Percentiles rank a stretch among this genome's conserved stretches.
phyloP scores from a whole-genome alignment of 179 eudicot species.

The Spergularia azorica region DNA sequence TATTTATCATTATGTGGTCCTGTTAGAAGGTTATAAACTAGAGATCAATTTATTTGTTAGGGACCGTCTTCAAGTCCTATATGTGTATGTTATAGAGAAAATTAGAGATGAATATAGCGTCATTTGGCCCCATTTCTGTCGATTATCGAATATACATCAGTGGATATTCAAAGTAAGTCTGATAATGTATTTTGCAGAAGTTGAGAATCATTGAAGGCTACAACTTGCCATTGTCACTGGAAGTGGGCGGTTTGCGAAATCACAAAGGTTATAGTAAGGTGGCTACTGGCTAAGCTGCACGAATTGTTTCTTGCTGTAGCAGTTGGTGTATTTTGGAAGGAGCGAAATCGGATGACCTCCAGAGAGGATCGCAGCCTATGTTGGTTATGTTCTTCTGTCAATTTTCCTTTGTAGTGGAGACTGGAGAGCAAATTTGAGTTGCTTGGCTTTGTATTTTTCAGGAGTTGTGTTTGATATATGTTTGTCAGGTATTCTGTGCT shows the following conservation, averaged over 20 bases:
- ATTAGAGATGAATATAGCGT: neutral
- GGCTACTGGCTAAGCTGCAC: neutral
- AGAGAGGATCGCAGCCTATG: neutral
- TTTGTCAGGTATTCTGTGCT: too few relatives aligned
- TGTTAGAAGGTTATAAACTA: neutral
- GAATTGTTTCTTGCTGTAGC: neutral
- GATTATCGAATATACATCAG: neutral
- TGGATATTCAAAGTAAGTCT: neutral
- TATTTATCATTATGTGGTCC: too few relatives aligned
- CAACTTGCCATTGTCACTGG: neutral
- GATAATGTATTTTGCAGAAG: constrained; percentile 1
- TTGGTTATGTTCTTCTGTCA: neutral
- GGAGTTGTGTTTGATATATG: too few relatives aligned
- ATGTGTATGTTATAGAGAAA: neutral
- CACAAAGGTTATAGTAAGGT: neutral
- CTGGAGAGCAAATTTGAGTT: neutral
- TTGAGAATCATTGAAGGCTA: neutral
- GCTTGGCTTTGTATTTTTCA: too few relatives aligned
- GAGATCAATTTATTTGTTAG: neutral
- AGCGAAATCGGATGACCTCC: neutral
- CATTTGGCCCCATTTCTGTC: neutral
- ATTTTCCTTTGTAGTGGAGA: neutral
- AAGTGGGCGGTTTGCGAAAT: neutral
- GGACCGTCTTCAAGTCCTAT: neutral
- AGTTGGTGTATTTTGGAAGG: neutral